phyloP scores from a whole-genome alignment of 208 protist species.

The Crithidia thermophila region DNA sequence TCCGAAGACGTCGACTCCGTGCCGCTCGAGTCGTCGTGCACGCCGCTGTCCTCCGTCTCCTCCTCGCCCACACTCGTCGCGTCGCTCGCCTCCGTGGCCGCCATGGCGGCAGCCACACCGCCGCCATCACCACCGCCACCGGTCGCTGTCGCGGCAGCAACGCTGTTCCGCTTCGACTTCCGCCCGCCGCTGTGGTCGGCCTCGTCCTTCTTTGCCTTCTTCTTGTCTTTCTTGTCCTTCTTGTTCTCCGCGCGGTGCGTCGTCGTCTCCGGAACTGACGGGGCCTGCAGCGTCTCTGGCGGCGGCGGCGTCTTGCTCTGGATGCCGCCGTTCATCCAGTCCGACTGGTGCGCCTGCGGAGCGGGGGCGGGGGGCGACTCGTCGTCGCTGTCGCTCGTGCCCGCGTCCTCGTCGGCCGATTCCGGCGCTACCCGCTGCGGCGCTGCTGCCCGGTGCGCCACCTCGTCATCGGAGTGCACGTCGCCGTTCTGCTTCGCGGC shows the following conservation, averaged over 20 bases:
- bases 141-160: no score
- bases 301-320: conserved; percentile 4
- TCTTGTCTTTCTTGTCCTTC: conserved; percentile 5
- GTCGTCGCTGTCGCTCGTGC: conserved; percentile 1
- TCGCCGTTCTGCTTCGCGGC: conserved; percentile 10
- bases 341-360: conserved; percentile 9
- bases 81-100: background rate
- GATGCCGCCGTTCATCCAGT: conserved; percentile 32
- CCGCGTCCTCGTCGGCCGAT: background rate
- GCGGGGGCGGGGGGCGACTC: background rate
- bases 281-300: background rate
- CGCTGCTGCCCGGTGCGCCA: background rate
- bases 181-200: background rate
- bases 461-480: background rate
- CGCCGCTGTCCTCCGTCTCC: conserved; percentile 11
- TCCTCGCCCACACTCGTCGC: conserved; percentile 10
- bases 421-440: background rate
- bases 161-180: conserved; percentile 8
- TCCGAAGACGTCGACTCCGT: conserved; percentile 14
- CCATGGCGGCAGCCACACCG: background rate
- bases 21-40: conserved; percentile 25
- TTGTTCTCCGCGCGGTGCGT: background rate
- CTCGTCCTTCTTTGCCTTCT: conserved; percentile 7
- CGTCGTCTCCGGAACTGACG: background rate
- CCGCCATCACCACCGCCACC: background rate